Evolutionary conservation across 2,329 filamentous ascomycete species (phyloP).

Genomic region (Diaporthe destruens): DNA sequence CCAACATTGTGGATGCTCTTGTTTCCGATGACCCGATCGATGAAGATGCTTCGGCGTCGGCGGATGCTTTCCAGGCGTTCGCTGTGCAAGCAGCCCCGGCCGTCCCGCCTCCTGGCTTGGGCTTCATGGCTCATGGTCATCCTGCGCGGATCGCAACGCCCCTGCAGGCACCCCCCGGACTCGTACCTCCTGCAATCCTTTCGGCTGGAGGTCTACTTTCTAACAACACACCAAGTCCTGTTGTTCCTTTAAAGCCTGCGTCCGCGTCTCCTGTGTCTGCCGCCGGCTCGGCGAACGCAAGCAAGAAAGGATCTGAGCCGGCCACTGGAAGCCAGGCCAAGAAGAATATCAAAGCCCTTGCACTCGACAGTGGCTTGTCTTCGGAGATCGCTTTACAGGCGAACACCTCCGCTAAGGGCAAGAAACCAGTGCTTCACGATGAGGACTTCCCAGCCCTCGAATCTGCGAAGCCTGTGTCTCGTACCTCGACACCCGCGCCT

Average conservation of each 20-base stretch:
- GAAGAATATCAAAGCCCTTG: slow-evolving; percentile 56
- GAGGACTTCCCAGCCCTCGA: slow-evolving; percentile 74
- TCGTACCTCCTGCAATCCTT: slow-evolving; percentile 38
- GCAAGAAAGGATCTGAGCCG: slow-evolving; percentile 44
- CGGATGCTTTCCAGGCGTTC: slow-evolving; percentile 22
- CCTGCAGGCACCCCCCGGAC: slow-evolving; percentile 40
- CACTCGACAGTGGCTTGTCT: slow-evolving; percentile 60
- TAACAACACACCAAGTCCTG: slow-evolving; percentile 45
- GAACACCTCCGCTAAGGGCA: slow-evolving; percentile 49
- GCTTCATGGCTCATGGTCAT: slow-evolving; percentile 38
- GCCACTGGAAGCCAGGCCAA: slow-evolving; percentile 45
- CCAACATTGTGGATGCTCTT: slow-evolving; percentile 74
- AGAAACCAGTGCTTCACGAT: slow-evolving; percentile 60
- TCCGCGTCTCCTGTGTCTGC: slow-evolving; percentile 44
- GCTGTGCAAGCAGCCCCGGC: slow-evolving; percentile 19
- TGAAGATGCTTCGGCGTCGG: slow-evolving; percentile 12
- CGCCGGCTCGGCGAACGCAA: slow-evolving; percentile 41
- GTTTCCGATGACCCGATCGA: slow-evolving; percentile 69
- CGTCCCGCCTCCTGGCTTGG: slow-evolving; percentile 41
- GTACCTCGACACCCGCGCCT: slow-evolving; percentile 47
- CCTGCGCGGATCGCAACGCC: slow-evolving; percentile 41
- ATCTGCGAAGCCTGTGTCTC: slow-evolving; percentile 54
- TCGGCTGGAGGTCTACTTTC: slow-evolving; percentile 39
- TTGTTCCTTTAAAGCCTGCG: slow-evolving; percentile 51
- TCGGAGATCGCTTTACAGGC: slow-evolving; percentile 59